Conservation (phyloP, 257 asterid genomes). For the Penstemon barbatus region DNA sequence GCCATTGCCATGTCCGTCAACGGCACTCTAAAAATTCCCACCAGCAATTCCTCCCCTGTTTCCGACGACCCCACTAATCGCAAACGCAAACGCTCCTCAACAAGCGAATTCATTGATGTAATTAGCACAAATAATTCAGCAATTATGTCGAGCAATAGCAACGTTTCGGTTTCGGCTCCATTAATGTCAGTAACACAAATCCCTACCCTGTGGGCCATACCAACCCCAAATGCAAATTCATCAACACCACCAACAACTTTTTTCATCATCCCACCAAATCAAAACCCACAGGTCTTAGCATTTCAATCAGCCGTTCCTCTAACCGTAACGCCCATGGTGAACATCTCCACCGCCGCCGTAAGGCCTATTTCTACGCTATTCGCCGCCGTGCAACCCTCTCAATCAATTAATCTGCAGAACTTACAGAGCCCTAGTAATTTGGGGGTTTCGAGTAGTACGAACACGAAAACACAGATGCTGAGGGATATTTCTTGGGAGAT, state of each 20-base stretch:
- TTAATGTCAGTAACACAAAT: slow-evolving; percentile 49
- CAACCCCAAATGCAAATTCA: slow-evolving; percentile 36
- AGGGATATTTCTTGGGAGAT: slow-evolving; percentile 51
- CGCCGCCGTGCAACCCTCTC: slow-evolving; percentile 38
- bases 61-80: slow-evolving; percentile 19
- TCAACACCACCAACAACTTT: slow-evolving; percentile 39
- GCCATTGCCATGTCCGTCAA: slow-evolving; percentile 71
- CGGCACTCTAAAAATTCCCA: slow-evolving; percentile 60
- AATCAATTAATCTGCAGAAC: slow-evolving; percentile 29
- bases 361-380: slow-evolving; percentile 42
- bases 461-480: slow-evolving; percentile 36
- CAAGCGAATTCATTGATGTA: slow-evolving; percentile 33
- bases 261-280: slow-evolving; percentile 50
- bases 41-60: slow-evolving; percentile 25
- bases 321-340: slow-evolving; percentile 38
- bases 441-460: slow-evolving; percentile 32
- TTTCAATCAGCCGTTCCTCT: slow-evolving; percentile 40
- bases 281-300: slow-evolving; percentile 47
- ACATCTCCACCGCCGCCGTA: slow-evolving; percentile 34
- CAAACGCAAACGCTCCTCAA: slow-evolving; percentile 40
- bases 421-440: slow-evolving; percentile 4
- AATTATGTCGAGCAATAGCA: slow-evolving; percentile 32
- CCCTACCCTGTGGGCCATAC: slow-evolving; percentile 55
- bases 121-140: slow-evolving; percentile 29
- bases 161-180: slow-evolving; percentile 52